Base-by-base conservation (phyloP, 1,284 basidiomycete species). In the Puccinia horiana region DNA sequence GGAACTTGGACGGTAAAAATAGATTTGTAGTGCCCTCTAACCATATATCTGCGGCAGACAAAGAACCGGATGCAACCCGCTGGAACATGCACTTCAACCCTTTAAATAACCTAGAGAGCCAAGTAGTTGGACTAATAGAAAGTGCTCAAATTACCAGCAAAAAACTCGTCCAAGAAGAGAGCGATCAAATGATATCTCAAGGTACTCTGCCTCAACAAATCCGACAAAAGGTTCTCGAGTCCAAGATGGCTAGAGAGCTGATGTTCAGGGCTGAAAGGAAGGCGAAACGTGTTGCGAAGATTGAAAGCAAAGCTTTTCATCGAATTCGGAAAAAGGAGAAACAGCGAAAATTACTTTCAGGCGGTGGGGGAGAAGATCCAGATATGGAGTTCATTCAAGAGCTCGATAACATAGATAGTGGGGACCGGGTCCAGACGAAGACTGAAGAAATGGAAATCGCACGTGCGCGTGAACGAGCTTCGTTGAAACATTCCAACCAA, bases 201-300 rank as follows among this genome's bases (percentile, higher is more conserved):
- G 67, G 78, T 18, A 26, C 52, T 23, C 54, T 52, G 16, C 63
- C 54, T 32, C 18, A 72, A 58, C 78, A 80, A 26, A 58, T 80
- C 56, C 26, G 67, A 73, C 69, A 80, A 80, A 69, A 69, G 11
- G 92, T 93, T 83, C 90, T 95, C 32, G 91, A 92, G 84, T 91
- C 93, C 88, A 92, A 93, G 83, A 89, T 97, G 37, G 91, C 91
- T 1, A 91, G 96, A 44, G 95, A 98, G 85, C 90, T 98, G 72
- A 93, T 96, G 90, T 98, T 97, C 89, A 91, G 96, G 4, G 94
- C 94, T 0, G 96, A 99, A 85, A 89, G 91, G 54, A 96, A 96
- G 87, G 94, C 95, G 14, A 94, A 93, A 86, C 91, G 96, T 16
- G 90, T 97, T 12, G 91, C 92, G 56, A 98, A 97, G 88, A 98